phyloP scores from a whole-genome alignment of 208 protist genomes.

The Leishmania guyanensis region DNA sequence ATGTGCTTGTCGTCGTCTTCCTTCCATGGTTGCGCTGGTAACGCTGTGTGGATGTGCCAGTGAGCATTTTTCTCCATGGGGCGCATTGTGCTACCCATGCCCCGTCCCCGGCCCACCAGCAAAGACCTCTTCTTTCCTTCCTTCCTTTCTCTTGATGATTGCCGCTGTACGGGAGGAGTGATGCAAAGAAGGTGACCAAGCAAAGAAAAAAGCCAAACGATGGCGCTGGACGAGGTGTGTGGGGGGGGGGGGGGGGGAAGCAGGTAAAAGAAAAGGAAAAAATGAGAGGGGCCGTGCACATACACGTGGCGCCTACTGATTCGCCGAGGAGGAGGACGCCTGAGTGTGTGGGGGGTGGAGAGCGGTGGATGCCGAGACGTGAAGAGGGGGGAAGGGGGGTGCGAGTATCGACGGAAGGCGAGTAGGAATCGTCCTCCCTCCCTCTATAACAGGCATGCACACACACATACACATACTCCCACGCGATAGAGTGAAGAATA shows the following conservation, averaged over 20 bases:
- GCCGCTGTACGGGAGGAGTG: background rate
- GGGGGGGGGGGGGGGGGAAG: background rate
- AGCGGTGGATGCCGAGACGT: background rate
- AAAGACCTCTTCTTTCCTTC: background rate
- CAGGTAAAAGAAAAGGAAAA: conserved; percentile 1
- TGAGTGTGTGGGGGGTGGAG: background rate
- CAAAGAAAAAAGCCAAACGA: background rate
- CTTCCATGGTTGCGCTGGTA: background rate
- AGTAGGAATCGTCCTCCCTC: background rate
- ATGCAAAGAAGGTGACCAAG: background rate
- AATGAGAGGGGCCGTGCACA: background rate
- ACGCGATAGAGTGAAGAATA: background rate
- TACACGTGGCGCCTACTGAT: background rate
- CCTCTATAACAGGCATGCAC: background rate
- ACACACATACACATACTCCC: background rate
- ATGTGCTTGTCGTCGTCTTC: background rate
- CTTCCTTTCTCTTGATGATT: background rate
- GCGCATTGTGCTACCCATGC: background rate
- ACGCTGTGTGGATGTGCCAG: background rate
- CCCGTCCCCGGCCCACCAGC: no score
- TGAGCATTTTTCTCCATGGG: background rate
- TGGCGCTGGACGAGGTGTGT: background rate
- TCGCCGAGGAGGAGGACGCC: background rate
- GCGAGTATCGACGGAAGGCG: background rate
- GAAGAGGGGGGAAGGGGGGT: background rate